Evolutionary conservation across 208 protist genomes (phyloP), one percentile per base, ranked within the genome.

Genomic region (Leishmania guyanensis): DNA sequence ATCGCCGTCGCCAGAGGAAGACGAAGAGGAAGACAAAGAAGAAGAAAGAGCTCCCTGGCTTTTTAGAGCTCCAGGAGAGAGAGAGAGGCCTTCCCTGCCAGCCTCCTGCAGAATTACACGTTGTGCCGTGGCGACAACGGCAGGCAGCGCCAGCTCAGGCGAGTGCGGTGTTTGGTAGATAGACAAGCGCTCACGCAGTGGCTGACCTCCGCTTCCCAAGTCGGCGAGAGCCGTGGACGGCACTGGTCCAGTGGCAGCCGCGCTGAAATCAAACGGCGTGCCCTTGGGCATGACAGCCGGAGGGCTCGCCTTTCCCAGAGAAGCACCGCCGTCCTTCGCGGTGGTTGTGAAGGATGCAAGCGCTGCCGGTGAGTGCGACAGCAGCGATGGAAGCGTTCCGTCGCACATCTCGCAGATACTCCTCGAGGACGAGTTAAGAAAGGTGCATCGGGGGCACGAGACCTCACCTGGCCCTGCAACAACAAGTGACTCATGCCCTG

Each of bases 361-460:
- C 22, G 68, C 26, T 26, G 9, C 46, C 46, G 64, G 5, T 14
- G 50, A 60, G 9, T 26, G 53, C 53, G 54, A 36, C 60, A 12
- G 29, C 10, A 14, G 20, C 10, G 81, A 78, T 20, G 16, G 86
- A 22, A 88, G 62, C n/a, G 78, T 53, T 14, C 75, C 64, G 14
- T 81, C 81, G 60, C 83, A 88, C 76, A 88, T 90, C 71, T 82
- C 73, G 29, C 85, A 88, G n/a, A 43, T 78, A 12, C 69, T 74
- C 62, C 48, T 71, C 4, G 70, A 72, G 69, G 66, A 39, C 4
- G 70, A 62, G 53, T 90, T 90, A 4, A 87, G 16, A 71, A 90
- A 88, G 1, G 87, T 90, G 77, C 87, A 90, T 29, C 80, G 83
- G 5, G 84, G 84, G 65, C 84, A 92, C 36, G 86, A 73, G 43